A percentile compares a stretch with the other conserved stretches of the same genome.
phyloP scores from a whole-genome alignment of 768 basidiomycete genomes.

The Suillus subalutaceus region DNA sequence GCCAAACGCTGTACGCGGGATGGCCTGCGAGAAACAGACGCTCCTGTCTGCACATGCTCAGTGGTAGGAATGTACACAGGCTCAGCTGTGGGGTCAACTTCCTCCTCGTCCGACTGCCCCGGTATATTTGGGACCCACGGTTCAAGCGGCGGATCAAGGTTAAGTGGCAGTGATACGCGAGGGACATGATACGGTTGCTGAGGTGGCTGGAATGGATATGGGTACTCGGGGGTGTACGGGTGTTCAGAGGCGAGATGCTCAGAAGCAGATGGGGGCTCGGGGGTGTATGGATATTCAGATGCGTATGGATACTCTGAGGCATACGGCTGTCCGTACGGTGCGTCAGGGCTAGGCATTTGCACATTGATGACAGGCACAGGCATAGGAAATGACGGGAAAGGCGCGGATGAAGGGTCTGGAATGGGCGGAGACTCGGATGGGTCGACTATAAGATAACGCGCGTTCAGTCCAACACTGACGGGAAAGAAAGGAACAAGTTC shows the following conservation, averaged over 20 bases:
- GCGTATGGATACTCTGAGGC: neutral
- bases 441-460: neutral
- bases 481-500: neutral
- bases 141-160: too few relatives aligned
- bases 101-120: neutral
- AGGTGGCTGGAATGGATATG: neutral
- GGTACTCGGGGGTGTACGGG: neutral
- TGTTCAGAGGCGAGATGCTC: neutral
- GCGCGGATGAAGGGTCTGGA: neutral
- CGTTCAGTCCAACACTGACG: neutral
- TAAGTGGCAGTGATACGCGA: neutral
- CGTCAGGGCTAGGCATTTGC: neutral
- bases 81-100: neutral
- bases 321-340: neutral
- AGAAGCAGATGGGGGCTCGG: neutral
- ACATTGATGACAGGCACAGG: neutral
- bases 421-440: neutral
- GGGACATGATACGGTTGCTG: neutral
- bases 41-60: neutral
- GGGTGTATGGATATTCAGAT: neutral
- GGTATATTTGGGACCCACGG: neutral
- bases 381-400: neutral
- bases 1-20: neutral
- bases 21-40: neutral
- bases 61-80: neutral